These are phyloP conservation scores for Trichoderma oligosporum DNA, from an alignment of 2,329 filamentous ascomycete species.

Conservation along the genomic window DNA sequence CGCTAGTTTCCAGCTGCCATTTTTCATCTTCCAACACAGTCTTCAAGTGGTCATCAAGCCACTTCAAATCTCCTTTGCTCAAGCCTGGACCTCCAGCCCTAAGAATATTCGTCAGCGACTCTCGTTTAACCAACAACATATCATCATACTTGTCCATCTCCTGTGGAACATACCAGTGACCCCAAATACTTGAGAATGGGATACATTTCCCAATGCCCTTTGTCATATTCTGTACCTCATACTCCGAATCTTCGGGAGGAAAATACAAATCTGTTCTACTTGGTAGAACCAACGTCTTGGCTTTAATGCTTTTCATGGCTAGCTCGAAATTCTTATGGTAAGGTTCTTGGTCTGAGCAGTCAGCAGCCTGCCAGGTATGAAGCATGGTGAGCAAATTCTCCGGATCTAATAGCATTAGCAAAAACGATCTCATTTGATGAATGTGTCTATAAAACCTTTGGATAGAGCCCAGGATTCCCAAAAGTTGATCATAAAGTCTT, in stretches of 20 bases:
- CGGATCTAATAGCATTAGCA: constrained; percentile 46
- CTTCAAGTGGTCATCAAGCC: constrained; percentile 62
- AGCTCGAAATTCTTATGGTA: constrained; percentile 64
- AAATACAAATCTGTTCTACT: constrained; percentile 76
- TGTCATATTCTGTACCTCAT: constrained; percentile 57
- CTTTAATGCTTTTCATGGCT: constrained; percentile 66
- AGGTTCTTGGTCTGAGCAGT: constrained; percentile 64
- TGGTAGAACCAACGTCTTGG: constrained; percentile 68
- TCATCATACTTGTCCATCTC: not conserved
- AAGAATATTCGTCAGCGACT: not conserved
- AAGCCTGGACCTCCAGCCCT: constrained; percentile 67
- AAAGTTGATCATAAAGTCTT: constrained; percentile 70
- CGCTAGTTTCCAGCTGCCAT: constrained; percentile 10
- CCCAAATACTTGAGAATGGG: constrained; percentile 42
- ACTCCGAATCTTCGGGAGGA: constrained; percentile 72
- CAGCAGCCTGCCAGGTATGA: constrained; percentile 72
- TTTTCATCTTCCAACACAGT: constrained; percentile 38
- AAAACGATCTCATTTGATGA: not conserved
- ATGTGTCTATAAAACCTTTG: constrained; percentile 46
- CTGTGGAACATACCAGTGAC: constrained; percentile 34
- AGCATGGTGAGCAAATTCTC: constrained; percentile 74
- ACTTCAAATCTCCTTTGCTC: constrained; percentile 66
- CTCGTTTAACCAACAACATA: not conserved
- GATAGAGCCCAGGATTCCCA: constrained; percentile 72
- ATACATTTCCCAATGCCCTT: constrained; percentile 33